phyloP scores from a whole-genome alignment of 495 filamentous ascomycete species.

The Aspergillus funiculosus region DNA sequence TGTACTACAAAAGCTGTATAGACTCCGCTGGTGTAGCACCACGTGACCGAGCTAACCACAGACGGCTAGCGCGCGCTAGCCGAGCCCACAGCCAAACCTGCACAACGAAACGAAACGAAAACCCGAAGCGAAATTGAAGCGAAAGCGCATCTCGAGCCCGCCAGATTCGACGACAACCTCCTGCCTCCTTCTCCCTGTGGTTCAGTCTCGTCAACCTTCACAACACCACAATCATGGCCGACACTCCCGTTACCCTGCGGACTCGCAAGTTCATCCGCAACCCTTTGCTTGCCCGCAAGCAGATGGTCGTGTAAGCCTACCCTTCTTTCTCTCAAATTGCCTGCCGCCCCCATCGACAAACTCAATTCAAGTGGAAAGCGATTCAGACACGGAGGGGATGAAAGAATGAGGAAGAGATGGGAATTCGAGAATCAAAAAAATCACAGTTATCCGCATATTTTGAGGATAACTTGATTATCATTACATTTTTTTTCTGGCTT shows the following conservation, averaged over 20 bases:
- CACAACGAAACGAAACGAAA: conserved; percentile 25
- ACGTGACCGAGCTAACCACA: conserved; percentile 15
- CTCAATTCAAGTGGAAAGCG: neutral
- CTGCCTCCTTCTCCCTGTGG: conserved; percentile 20
- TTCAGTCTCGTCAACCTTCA: conserved; percentile 28
- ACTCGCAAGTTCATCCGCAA: conserved; percentile 99
- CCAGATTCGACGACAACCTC: conserved; percentile 24
- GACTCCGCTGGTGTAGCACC: neutral
- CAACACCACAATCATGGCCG: conserved; percentile 71
- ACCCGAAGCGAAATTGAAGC: conserved; percentile 37
- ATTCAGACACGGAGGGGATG: neutral
- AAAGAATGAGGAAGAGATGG: conserved; percentile 14
- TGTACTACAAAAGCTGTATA: neutral
- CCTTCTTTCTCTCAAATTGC: too few species aligned
- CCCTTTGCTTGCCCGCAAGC: conserved; percentile 94
- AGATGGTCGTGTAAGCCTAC: conserved; percentile 97
- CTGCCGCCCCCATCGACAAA: neutral
- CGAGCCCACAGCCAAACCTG: conserved; percentile 39
- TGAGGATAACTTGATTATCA: too few species aligned
- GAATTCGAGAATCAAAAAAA: neutral
- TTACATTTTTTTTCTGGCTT: neutral
- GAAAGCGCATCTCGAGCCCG: conserved; percentile 23
- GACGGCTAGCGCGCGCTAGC: conserved; percentile 35
- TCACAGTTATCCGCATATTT: too few species aligned
- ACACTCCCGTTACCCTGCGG: conserved; percentile 88